phyloP scores from a whole-genome alignment of 2,329 filamentous ascomycete species.

The Didymella arachidicola region DNA sequence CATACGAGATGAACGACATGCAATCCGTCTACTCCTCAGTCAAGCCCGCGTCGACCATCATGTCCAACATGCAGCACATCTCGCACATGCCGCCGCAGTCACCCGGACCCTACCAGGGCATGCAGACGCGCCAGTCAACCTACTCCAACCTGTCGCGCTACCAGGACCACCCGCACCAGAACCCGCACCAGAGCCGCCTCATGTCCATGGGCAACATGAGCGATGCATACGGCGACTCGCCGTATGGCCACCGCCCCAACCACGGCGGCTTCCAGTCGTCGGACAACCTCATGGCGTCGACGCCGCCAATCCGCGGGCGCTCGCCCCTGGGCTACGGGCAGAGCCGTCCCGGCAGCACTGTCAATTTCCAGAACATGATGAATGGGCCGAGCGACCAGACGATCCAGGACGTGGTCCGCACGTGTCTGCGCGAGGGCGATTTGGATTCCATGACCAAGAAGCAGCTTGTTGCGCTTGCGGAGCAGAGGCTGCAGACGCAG shows the following conservation, averaged over 20 bases:
- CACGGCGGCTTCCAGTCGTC: slow-evolving; percentile 55
- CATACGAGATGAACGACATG: slow-evolving; percentile 98
- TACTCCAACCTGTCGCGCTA: slow-evolving; percentile 71
- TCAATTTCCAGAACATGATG: slow-evolving; percentile 65
- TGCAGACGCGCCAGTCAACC: slow-evolving; percentile 73
- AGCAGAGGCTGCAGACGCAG: slow-evolving; percentile 91
- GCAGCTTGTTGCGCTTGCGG: slow-evolving; percentile 82
- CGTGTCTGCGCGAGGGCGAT: slow-evolving; percentile 85
- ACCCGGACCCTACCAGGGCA: slow-evolving; percentile 72
- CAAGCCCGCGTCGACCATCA: slow-evolving; percentile 82
- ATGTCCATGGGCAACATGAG: slow-evolving; percentile 68
- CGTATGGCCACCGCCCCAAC: slow-evolving; percentile 50
- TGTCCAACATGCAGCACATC: slow-evolving; percentile 78
- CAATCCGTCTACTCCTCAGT: slow-evolving; percentile 95
- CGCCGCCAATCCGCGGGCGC: slow-evolving; percentile 51
- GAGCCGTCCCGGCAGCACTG: slow-evolving; percentile 62
- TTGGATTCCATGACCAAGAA: slow-evolving; percentile 99
- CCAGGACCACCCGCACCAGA: slow-evolving; percentile 67
- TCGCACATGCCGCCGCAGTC: slow-evolving; percentile 82
- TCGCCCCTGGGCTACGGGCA: slow-evolving; percentile 59
- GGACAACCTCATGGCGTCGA: slow-evolving; percentile 51
- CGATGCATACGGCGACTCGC: slow-evolving; percentile 49
- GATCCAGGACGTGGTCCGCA: slow-evolving; percentile 85
- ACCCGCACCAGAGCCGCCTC: slow-evolving; percentile 64
- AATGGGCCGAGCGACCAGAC: slow-evolving; percentile 77